Percentiles rank a stretch among this genome's conserved stretches.
Conservation (phyloP, 2,329 filamentous ascomycete species). For the Xylariaceae sp. region DNA sequence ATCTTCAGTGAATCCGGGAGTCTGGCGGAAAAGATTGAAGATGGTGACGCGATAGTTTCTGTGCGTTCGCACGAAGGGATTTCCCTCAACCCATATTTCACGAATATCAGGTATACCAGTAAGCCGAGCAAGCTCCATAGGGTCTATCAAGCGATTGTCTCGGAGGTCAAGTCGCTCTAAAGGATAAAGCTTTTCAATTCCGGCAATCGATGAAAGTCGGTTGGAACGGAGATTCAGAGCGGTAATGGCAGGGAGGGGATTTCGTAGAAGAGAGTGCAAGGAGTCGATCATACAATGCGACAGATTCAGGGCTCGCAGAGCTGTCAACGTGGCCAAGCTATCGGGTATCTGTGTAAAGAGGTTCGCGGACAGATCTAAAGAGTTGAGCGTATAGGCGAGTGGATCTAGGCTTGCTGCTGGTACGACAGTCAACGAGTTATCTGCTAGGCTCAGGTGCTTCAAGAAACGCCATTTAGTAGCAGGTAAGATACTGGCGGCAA, state of each 20-base stretch:
- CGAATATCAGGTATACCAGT: conserved; percentile 86
- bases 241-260: conserved; percentile 86
- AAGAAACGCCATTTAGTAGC: conserved; percentile 92
- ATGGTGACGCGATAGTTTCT: conserved; percentile 80
- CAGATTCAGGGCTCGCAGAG: conserved; percentile 85
- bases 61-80: conserved; percentile 86
- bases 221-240: conserved; percentile 89
- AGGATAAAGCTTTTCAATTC: conserved; percentile 81
- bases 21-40: conserved; percentile 91
- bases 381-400: conserved; percentile 81
- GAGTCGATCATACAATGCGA: conserved; percentile 98
- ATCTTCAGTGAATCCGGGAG: conserved; percentile 85
- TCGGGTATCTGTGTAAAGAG: conserved; percentile 93
- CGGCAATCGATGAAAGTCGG: conserved; percentile 77
- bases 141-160: conserved; percentile 87
- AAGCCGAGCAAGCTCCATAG: conserved; percentile 80
- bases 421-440: conserved; percentile 83
- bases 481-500: conserved; percentile 66
- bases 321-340: conserved; percentile 76
- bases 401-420: conserved; percentile 70
- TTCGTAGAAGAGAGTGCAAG: conserved; percentile 77
- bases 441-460: conserved; percentile 82
- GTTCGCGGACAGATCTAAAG: conserved; percentile 87
- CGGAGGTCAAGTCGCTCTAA: conserved; percentile 85
- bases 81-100: conserved; percentile 88